Percentiles rank a stretch among this genome's conserved stretches.
phyloP scores from a whole-genome alignment of 2,329 filamentous ascomycete species.

The Colletotrichum tamarilloi region DNA sequence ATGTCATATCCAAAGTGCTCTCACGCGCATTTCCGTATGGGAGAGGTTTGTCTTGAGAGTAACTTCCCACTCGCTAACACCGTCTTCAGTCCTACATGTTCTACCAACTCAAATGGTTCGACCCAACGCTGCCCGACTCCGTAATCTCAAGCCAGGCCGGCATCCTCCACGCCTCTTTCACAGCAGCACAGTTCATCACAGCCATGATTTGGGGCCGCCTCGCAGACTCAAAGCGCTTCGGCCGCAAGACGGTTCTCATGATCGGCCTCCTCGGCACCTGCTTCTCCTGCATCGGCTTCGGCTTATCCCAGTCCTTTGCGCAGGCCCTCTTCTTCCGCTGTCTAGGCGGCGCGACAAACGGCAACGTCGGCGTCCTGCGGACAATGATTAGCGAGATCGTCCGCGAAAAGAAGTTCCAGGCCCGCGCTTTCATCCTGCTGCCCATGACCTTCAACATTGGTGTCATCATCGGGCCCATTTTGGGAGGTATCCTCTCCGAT shows the following conservation, averaged over 20 bases:
- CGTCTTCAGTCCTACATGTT: constrained; percentile 77
- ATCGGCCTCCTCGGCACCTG: constrained; percentile 77
- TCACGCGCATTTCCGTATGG: not conserved
- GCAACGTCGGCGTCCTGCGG: constrained; percentile 65
- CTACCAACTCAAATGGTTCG: constrained; percentile 87
- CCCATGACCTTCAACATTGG: constrained; percentile 62
- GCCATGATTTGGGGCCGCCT: constrained; percentile 85
- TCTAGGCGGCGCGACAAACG: constrained; percentile 69
- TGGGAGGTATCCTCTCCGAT: constrained; percentile 77
- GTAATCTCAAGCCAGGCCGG: constrained; percentile 83
- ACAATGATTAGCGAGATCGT: constrained; percentile 71
- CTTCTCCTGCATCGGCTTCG: constrained; percentile 76
- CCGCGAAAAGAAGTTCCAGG: constrained; percentile 59
- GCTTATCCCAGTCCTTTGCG: constrained; percentile 74
- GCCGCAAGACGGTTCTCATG: constrained; percentile 82
- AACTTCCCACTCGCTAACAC: not conserved
- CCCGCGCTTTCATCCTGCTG: constrained; percentile 58
- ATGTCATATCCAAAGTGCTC: not conserved
- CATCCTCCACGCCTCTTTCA: constrained; percentile 82
- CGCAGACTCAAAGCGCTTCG: constrained; percentile 70
- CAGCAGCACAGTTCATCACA: constrained; percentile 83
- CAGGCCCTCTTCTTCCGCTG: constrained; percentile 74
- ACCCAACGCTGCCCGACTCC: constrained; percentile 63
- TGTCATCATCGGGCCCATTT: constrained; percentile 57
- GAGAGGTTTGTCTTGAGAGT: not conserved